These are phyloP conservation scores for Tuber indicum DNA, from an alignment of 495 filamentous ascomycete genomes.

Conservation along the genomic window DNA sequence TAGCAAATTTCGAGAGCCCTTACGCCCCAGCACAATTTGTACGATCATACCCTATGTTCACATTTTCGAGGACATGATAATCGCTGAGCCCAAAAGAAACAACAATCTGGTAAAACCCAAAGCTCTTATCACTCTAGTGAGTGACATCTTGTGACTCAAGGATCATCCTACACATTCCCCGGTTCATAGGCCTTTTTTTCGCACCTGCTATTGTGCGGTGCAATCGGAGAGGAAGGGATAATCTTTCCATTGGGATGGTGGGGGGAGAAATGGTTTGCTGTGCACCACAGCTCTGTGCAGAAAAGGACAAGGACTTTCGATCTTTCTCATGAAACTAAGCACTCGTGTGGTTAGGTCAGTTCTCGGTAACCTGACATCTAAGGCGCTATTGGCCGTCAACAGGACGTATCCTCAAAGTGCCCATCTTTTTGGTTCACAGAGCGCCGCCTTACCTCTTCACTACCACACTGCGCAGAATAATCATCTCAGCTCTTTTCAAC, in stretches of 20 bases:
- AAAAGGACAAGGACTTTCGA: neutral
- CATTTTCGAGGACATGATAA: neutral
- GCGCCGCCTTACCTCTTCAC: neutral
- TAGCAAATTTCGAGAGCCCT: neutral
- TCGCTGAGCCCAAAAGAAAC: neutral
- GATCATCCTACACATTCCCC: neutral
- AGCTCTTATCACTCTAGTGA: neutral
- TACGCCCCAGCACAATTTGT: neutral
- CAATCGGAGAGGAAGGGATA: neutral
- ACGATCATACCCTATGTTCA: neutral
- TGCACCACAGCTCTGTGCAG: neutral
- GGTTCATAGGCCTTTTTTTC: neutral
- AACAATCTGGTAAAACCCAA: neutral
- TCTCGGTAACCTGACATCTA: neutral
- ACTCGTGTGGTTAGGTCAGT: conserved; percentile 1
- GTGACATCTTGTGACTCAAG: neutral
- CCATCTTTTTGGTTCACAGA: neutral
- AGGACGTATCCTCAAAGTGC: neutral
- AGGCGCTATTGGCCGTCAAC: neutral
- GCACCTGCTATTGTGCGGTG: neutral
- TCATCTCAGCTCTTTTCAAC: neutral
- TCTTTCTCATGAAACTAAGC: conserved; percentile 2
- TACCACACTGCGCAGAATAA: neutral
- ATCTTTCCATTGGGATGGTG: neutral
- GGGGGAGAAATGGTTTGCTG: neutral